Evolutionary conservation across 768 basidiomycete genomes (phyloP).

Genomic region (Psilocybe cyanescens): DNA sequence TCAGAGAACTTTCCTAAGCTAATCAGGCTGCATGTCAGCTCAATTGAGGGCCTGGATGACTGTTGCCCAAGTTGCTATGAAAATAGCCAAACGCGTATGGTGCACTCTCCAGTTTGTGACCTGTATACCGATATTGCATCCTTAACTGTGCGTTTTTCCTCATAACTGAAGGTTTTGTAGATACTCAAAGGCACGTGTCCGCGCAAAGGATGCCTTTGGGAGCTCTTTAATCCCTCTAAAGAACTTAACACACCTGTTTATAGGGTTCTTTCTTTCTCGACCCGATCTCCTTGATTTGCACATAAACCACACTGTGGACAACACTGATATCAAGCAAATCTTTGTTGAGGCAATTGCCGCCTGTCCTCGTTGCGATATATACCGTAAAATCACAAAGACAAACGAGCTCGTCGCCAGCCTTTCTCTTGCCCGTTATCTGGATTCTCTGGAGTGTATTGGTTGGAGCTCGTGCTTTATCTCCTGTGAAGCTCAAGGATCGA

Average conservation of each 20-base stretch:
- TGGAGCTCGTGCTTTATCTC: constrained; percentile 52
- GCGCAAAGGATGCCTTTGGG: constrained; percentile 18
- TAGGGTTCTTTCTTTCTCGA: constrained; percentile 68
- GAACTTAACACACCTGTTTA: constrained; percentile 51
- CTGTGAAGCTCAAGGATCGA: constrained; percentile 16
- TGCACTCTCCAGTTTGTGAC: constrained; percentile 69
- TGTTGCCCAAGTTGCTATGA: constrained; percentile 72
- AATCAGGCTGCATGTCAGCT: constrained; percentile 54
- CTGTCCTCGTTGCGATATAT: constrained; percentile 39
- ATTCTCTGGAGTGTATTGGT: constrained; percentile 44
- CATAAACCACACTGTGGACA: constrained; percentile 39
- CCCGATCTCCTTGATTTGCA: constrained; percentile 52
- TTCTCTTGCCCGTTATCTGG: constrained; percentile 46
- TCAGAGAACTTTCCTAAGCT: constrained; percentile 50
- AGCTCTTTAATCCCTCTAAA: constrained; percentile 32
- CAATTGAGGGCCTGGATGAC: constrained; percentile 59
- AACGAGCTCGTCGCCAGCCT: constrained; percentile 54
- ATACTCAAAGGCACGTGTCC: constrained; percentile 1
- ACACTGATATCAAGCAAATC: constrained; percentile 26
- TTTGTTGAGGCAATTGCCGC: constrained; percentile 32
- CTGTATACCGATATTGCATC: constrained; percentile 42
- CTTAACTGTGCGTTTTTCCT: constrained; percentile 53
- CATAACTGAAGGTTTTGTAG: not conserved
- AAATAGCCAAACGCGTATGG: constrained; percentile 54
- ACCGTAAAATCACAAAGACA: constrained; percentile 34